Percentiles rank a stretch among this genome's conserved stretches.
These are phyloP conservation scores for Akebia trifoliata DNA, from an alignment of 164 flowering plant species.

Conservation along the genomic window DNA sequence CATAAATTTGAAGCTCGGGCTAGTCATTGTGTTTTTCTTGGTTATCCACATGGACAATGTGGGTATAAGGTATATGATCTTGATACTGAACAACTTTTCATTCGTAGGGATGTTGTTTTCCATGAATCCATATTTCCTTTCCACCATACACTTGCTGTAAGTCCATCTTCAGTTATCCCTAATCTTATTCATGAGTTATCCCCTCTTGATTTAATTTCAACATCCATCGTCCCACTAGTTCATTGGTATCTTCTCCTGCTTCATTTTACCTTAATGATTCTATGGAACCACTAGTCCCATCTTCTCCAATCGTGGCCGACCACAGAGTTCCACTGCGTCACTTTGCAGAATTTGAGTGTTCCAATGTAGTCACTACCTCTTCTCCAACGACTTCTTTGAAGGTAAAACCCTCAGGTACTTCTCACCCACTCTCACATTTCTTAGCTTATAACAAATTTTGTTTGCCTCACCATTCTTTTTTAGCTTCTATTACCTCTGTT, in stretches of 20 bases:
- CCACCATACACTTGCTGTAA: not conserved
- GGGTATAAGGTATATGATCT: constrained; percentile 1
- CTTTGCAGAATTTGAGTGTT: no score
- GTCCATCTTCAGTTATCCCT: not conserved
- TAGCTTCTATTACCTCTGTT: not conserved
- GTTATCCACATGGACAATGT: not conserved
- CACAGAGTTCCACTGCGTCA: no score
- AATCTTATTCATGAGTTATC: not conserved
- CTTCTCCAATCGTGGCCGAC: no score
- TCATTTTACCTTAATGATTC: no score
- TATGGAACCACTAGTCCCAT: no score
- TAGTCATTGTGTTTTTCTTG: not conserved
- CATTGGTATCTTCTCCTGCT: no score
- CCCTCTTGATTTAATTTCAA: not conserved
- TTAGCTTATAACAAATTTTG: not conserved
- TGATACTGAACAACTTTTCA: not conserved
- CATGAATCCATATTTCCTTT: not conserved
- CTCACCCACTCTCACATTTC: not conserved
- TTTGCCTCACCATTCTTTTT: not conserved
- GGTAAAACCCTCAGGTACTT: no score
- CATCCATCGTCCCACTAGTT: no score
- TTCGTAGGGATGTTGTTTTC: not conserved
- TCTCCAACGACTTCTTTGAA: no score
- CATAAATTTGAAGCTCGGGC: constrained; percentile 1
- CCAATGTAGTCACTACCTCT: no score